These are phyloP conservation scores for Candida ponderosae DNA, from an alignment of 805 yeast genomes.

Conservation along the genomic window DNA sequence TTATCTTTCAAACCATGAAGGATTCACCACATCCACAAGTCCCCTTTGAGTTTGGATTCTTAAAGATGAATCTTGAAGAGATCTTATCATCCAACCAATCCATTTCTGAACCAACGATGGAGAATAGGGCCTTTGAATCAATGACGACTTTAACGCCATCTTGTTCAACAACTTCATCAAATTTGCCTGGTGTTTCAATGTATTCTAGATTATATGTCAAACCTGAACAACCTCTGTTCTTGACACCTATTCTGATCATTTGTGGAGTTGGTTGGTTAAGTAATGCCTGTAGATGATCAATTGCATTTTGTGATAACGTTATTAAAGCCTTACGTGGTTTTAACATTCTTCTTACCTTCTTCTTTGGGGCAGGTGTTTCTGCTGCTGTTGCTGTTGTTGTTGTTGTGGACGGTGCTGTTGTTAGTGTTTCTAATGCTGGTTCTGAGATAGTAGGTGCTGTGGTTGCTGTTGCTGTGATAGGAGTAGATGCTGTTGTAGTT, in stretches of 20 bases:
- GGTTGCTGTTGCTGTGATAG: conserved; percentile 1
- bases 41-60: conserved; percentile 94
- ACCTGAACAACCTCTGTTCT: conserved; percentile 95
- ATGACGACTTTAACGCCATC: conserved; percentile 89
- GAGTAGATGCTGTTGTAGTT: conserved; percentile 2
- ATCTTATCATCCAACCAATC: conserved; percentile 96
- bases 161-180: conserved; percentile 88
- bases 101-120: conserved; percentile 96
- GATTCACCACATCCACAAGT: conserved; percentile 99
- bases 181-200: conserved; percentile 85
- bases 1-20: conserved; percentile 73
- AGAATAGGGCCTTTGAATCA: conserved; percentile 92
- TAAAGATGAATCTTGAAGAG: conserved; percentile 82
- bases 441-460: conserved; percentile 6
- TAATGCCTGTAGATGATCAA: conserved; percentile 58
- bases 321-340: conserved; percentile 89
- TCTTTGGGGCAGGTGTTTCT: conserved; percentile 17
- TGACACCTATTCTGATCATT: conserved; percentile 87
- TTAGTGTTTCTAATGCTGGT: conserved; percentile 7
- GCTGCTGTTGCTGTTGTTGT: conserved; percentile 15
- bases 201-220: conserved; percentile 86
- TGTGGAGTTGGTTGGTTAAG: conserved; percentile 81
- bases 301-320: conserved; percentile 69
- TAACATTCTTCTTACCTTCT: conserved; percentile 53
- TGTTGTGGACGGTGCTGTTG: conserved; percentile 13